Conservation (phyloP, 768 basidiomycete genomes). For the Mrakia gelida region DNA sequence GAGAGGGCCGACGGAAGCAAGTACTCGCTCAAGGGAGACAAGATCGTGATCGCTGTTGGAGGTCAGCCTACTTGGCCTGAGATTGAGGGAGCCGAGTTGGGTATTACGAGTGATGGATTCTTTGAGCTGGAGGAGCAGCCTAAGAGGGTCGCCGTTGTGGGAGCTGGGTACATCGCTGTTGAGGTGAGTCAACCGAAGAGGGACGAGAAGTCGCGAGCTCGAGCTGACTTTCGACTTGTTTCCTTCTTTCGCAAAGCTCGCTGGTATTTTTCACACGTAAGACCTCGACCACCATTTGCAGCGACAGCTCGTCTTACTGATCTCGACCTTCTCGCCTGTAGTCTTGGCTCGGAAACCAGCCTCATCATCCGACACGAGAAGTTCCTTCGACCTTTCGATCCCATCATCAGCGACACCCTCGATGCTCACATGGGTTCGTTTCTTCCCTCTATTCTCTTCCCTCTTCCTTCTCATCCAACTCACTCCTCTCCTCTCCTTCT, state of each 20-base stretch:
- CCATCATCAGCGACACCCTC: conserved; percentile 72
- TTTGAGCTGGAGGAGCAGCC: conserved; percentile 88
- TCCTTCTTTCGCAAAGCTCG: conserved; percentile 50
- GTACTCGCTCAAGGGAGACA: conserved; percentile 69
- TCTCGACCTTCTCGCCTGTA: background rate
- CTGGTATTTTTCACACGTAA: conserved; percentile 77
- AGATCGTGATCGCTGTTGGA: conserved; percentile 79
- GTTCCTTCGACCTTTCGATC: conserved; percentile 90
- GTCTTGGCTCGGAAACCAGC: conserved; percentile 71
- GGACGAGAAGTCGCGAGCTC: background rate
- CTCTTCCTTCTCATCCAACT: background rate
- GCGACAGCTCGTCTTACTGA: conserved; percentile 49
- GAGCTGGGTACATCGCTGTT: conserved; percentile 96
- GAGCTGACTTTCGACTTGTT: background rate
- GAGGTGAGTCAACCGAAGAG: conserved; percentile 48
- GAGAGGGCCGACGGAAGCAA: conserved; percentile 58
- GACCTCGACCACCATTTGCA: background rate
- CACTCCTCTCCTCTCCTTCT: background rate
- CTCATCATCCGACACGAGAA: conserved; percentile 83
- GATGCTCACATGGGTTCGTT: conserved; percentile 70
- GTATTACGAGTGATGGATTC: conserved; percentile 93
- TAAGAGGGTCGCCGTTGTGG: conserved; percentile 86
- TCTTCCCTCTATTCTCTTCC: background rate
- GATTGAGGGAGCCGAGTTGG: conserved; percentile 79
- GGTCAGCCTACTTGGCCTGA: conserved; percentile 81